Conservation (phyloP, 176 grass and related monocot genomes). For the Eleusine coracana region DNA sequence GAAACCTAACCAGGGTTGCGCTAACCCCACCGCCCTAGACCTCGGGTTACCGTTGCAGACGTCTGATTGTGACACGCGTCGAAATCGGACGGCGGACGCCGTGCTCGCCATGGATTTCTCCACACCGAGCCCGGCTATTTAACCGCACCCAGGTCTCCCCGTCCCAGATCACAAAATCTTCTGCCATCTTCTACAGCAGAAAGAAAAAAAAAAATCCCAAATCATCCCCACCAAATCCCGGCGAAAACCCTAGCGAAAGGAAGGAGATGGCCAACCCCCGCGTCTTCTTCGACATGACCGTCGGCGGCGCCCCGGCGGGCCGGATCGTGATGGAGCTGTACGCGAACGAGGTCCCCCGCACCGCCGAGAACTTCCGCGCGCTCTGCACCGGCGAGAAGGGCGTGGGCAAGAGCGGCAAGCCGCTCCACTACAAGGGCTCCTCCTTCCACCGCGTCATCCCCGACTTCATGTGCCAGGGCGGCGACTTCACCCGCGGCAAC, state of each 20-base stretch:
- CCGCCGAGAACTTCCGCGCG: slow-evolving; percentile 79
- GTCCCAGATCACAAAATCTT: background rate
- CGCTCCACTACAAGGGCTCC: slow-evolving; percentile 71
- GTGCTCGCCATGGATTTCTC: background rate
- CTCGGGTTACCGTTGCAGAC: background rate
- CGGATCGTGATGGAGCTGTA: slow-evolving; percentile 81
- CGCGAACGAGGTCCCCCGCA: slow-evolving; percentile 37
- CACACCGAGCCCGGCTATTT: slow-evolving; percentile 31
- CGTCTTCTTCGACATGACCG: slow-evolving; percentile 76
- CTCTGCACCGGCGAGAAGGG: slow-evolving; percentile 86
- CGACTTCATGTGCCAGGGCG: slow-evolving; percentile 85
- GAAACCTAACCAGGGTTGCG: slow-evolving; percentile 4
- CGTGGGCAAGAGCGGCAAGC: slow-evolving; percentile 40
- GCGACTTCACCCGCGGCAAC: slow-evolving; percentile 77
- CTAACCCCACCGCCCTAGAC: background rate
- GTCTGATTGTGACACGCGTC: slow-evolving; percentile 31
- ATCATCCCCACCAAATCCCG: too few species aligned
- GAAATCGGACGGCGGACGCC: background rate
- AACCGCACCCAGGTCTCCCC: background rate
- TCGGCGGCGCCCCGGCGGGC: slow-evolving; percentile 37
- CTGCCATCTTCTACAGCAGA: too few species aligned
- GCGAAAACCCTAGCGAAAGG: slow-evolving; percentile 9
- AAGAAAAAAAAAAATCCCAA: background rate
- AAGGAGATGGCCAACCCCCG: slow-evolving; percentile 41
- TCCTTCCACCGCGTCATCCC: slow-evolving; percentile 80